Conservation (phyloP, 495 filamentous ascomycete genomes). For the Neurospora sp. region DNA sequence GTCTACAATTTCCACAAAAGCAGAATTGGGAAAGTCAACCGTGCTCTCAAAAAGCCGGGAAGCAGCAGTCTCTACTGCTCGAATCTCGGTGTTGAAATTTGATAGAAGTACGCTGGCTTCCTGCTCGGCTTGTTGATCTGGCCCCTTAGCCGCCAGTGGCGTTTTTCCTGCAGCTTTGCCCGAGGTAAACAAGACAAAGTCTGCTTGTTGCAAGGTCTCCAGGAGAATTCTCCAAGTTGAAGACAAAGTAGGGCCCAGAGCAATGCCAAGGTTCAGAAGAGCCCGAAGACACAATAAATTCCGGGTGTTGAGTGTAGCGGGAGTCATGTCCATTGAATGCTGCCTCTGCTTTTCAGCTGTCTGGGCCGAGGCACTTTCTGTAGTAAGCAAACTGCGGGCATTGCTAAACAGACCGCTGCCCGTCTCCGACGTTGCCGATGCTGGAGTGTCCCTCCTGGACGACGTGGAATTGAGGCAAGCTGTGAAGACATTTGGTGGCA, state of each 20-base stretch:
- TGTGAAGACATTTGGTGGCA: constrained; percentile 64
- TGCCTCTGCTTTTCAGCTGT: constrained; percentile 43
- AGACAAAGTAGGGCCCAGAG: constrained; percentile 77
- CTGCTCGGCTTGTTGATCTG: constrained; percentile 31
- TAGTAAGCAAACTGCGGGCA: constrained; percentile 52
- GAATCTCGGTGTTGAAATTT: constrained; percentile 66
- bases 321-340: constrained; percentile 36
- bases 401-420: constrained; percentile 47
- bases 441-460: constrained; percentile 10
- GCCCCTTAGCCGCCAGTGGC: constrained; percentile 29
- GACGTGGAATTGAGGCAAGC: constrained; percentile 44
- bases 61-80: constrained; percentile 83
- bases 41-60: constrained; percentile 83
- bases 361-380: constrained; percentile 46
- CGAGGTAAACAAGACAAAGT: constrained; percentile 64
- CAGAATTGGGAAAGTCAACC: constrained; percentile 67
- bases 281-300: constrained; percentile 86
- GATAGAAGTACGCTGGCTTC: constrained; percentile 41
- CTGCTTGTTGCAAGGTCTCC: constrained; percentile 84
- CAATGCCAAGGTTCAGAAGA: constrained; percentile 87
- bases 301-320: constrained; percentile 63
- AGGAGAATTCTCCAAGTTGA: constrained; percentile 82
- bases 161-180: constrained; percentile 38
- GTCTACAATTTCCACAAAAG: constrained; percentile 68
- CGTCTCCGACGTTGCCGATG: constrained; percentile 32